phyloP scores from a whole-genome alignment of 1,139 yeast genomes.

The Geotrichum reessii region DNA sequence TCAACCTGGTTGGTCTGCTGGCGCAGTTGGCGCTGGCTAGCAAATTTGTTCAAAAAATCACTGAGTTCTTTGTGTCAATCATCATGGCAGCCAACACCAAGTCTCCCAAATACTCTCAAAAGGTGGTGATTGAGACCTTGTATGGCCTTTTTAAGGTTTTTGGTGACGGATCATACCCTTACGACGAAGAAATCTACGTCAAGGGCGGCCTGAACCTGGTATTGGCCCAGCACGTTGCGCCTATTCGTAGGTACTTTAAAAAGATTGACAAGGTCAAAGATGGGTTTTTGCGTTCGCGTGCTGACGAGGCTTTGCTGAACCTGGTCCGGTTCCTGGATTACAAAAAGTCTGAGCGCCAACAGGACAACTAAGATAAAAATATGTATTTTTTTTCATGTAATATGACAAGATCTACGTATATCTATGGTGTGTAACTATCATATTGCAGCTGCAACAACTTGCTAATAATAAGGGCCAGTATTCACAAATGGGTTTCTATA shows the following conservation, averaged over 20 bases:
- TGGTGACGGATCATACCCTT: conserved; percentile 63
- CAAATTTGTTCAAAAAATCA: conserved; percentile 39
- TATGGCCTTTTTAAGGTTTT: conserved; percentile 71
- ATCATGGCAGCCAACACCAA: conserved; percentile 21
- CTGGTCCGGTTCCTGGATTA: conserved; percentile 72
- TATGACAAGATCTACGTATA: too few species aligned
- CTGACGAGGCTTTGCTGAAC: conserved; percentile 63
- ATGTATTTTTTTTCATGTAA: too few species aligned
- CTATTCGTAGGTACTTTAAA: conserved; percentile 49
- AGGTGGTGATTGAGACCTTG: conserved; percentile 53
- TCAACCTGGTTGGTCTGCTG: conserved; percentile 44
- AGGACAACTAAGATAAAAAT: background rate
- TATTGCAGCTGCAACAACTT: too few species aligned
- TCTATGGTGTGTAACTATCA: too few species aligned
- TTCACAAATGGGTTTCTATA: too few species aligned
- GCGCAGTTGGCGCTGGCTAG: conserved; percentile 49
- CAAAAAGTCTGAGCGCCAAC: conserved; percentile 44
- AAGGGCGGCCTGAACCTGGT: conserved; percentile 44
- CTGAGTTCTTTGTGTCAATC: conserved; percentile 25
- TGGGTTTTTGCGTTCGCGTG: conserved; percentile 52
- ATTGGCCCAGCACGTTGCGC: conserved; percentile 45
- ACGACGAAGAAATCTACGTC: conserved; percentile 66
- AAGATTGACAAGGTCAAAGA: conserved; percentile 60
- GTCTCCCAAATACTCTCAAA: conserved; percentile 34
- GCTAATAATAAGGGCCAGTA: too few species aligned